These are phyloP conservation scores for Aureoboletus auriporus DNA, from an alignment of 768 basidiomycete species.

Conservation along the genomic window DNA sequence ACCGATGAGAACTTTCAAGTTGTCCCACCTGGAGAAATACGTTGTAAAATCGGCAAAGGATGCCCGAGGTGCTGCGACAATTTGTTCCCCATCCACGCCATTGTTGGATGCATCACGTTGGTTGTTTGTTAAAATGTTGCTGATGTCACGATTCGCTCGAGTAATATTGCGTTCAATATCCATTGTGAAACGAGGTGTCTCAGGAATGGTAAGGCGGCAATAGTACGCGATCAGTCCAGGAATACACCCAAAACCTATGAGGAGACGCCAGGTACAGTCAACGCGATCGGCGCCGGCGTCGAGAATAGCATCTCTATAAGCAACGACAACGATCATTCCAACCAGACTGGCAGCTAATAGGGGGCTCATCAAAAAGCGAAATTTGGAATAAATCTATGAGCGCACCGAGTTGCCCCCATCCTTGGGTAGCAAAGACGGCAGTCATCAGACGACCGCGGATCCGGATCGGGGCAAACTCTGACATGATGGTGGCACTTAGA, in stretches of 20 bases:
- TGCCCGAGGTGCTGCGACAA: slow-evolving; percentile 61
- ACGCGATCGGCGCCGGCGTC: slow-evolving; percentile 45
- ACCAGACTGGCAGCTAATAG: slow-evolving; percentile 62
- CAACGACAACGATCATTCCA: slow-evolving; percentile 55
- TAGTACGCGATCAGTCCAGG: slow-evolving; percentile 78
- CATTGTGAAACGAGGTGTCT: slow-evolving; percentile 90
- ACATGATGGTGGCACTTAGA: slow-evolving; percentile 79
- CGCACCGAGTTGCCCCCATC: slow-evolving; percentile 84
- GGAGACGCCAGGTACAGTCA: slow-evolving; percentile 79
- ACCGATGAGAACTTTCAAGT: slow-evolving; percentile 75
- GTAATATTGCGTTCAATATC: slow-evolving; percentile 78
- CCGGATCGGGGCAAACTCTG: slow-evolving; percentile 76
- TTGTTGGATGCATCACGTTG: slow-evolving; percentile 43
- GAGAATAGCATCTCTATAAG: slow-evolving; percentile 57
- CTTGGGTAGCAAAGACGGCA: slow-evolving; percentile 79
- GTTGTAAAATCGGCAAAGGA: slow-evolving; percentile 57
- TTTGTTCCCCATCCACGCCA: slow-evolving; percentile 40
- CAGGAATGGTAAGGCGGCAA: slow-evolving; percentile 88
- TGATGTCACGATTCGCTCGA: slow-evolving; percentile 70
- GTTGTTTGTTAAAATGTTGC: slow-evolving; percentile 57
- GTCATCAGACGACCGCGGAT: slow-evolving; percentile 86
- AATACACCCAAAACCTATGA: slow-evolving; percentile 83
- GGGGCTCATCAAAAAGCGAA: background rate
- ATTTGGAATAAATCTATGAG: slow-evolving; percentile 1
- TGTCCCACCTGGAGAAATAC: slow-evolving; percentile 71